Percentiles rank a stretch among this genome's conserved stretches.
These are phyloP conservation scores for Datura wrightii DNA, from an alignment of 257 asterid genomes.

Conservation along the genomic window DNA sequence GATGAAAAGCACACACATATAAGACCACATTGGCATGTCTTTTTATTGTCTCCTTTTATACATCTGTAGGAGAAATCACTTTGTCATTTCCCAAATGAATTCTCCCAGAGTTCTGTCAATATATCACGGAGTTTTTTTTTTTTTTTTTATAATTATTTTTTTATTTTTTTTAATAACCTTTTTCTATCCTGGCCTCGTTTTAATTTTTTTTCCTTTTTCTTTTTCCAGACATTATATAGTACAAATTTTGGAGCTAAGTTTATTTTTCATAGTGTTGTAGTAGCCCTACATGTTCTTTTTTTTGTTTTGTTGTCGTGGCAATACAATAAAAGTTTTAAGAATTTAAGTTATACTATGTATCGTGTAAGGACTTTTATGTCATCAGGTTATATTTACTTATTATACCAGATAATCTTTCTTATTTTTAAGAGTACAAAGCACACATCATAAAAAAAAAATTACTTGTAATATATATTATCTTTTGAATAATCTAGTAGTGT, in stretches of 20 bases:
- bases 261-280: background rate
- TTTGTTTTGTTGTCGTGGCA: background rate
- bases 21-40: background rate
- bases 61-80: background rate
- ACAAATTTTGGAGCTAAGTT: background rate
- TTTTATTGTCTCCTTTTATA: background rate
- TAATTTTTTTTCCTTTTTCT: background rate
- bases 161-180: too few relatives aligned
- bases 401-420: too few relatives aligned
- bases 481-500: too few relatives aligned
- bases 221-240: background rate
- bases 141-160: too few relatives aligned
- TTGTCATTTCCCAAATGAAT: too few relatives aligned
- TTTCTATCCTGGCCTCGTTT: background rate
- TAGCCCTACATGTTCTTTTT: background rate
- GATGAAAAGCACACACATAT: background rate
- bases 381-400: too few relatives aligned
- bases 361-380: too few relatives aligned
- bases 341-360: too few relatives aligned
- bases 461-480: too few relatives aligned
- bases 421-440: too few relatives aligned
- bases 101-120: background rate
- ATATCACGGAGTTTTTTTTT: background rate
- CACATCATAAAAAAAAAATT: too few relatives aligned
- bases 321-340: too few relatives aligned